phyloP scores from a whole-genome alignment of 176 grass and related monocot genomes.

The Raddia guianensis region DNA sequence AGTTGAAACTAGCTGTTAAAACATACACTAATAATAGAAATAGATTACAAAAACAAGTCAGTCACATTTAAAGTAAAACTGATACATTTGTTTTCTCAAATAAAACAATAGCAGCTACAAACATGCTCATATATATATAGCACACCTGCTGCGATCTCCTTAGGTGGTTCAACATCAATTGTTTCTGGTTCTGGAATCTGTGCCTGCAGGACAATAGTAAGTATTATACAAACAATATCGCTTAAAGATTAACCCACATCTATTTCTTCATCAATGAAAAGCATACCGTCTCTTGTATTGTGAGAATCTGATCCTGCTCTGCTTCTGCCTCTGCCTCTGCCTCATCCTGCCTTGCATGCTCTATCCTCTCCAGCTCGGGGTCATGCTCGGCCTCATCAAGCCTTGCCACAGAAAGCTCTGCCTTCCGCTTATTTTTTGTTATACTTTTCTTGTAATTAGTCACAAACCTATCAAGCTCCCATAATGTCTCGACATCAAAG shows the following conservation, averaged over 20 bases:
- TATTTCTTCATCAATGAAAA: conserved; percentile 2
- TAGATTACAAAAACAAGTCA: conserved; percentile 18
- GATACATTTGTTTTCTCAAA: conserved; percentile 10
- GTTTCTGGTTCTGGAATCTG: conserved; percentile 56
- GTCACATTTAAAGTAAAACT: conserved; percentile 23
- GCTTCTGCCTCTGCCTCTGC: conserved; percentile 26
- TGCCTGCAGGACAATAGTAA: conserved; percentile 26
- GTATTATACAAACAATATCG: conserved; percentile 5
- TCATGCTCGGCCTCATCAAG: conserved; percentile 49
- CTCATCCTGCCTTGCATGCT: conserved; percentile 44
- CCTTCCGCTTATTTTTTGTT: conserved; percentile 82
- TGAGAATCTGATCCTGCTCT: conserved; percentile 39
- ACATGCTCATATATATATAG: neutral
- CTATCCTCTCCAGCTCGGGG: conserved; percentile 44
- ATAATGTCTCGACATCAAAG: conserved; percentile 81
- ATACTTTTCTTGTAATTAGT: conserved; percentile 80
- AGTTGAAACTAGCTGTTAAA: conserved; percentile 34
- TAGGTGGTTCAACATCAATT: conserved; percentile 49
- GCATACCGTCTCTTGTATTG: conserved; percentile 57
- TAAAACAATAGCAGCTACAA: neutral
- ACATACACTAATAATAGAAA: conserved; percentile 27
- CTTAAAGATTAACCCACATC: conserved; percentile 8
- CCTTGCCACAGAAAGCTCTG: conserved; percentile 56
- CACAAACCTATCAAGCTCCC: conserved; percentile 85
- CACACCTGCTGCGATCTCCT: conserved; percentile 55